phyloP scores from a whole-genome alignment of 2,329 filamentous ascomycete genomes.

The Dichotomopilus funicola region DNA sequence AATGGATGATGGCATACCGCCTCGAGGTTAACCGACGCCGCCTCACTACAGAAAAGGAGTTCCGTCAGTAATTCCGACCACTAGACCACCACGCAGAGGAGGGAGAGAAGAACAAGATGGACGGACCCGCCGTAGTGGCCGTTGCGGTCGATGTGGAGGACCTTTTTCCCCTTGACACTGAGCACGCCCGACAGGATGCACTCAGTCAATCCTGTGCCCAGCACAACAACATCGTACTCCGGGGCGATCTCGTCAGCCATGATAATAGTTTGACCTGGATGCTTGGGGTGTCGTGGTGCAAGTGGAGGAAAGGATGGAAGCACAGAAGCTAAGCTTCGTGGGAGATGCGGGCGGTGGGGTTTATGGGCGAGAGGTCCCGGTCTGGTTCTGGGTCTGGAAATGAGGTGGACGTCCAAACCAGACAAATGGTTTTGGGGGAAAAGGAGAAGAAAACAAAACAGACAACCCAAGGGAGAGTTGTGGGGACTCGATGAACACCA shows the following conservation, averaged over 20 bases:
- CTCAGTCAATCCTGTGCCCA: slow-evolving; percentile 97
- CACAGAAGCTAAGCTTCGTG: slow-evolving; percentile 5
- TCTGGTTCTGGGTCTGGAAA: not conserved
- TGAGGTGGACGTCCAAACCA: not conserved
- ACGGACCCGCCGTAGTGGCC: slow-evolving; percentile 96
- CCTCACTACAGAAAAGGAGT: slow-evolving; percentile 55
- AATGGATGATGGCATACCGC: slow-evolving; percentile 50
- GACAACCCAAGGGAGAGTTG: not conserved
- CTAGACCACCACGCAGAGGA: not conserved
- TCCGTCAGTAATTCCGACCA: slow-evolving; percentile 15
- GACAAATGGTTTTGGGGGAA: not conserved
- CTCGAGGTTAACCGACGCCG: slow-evolving; percentile 94
- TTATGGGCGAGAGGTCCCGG: no score
- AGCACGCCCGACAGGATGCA: slow-evolving; percentile 97
- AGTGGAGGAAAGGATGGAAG: not conserved
- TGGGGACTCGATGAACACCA: slow-evolving; percentile 13
- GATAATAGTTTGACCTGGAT: slow-evolving; percentile 27
- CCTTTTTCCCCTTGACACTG: slow-evolving; percentile 98
- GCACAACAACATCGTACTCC: slow-evolving; percentile 97
- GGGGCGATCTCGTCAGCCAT: slow-evolving; percentile 94
- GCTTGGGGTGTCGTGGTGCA: not conserved
- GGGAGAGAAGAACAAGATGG: slow-evolving; percentile 6
- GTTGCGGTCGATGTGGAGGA: slow-evolving; percentile 97
- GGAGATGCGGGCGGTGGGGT: not conserved
- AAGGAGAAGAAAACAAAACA: not conserved